phyloP scores from a whole-genome alignment of 805 yeast species.

The Candida berthetii region DNA sequence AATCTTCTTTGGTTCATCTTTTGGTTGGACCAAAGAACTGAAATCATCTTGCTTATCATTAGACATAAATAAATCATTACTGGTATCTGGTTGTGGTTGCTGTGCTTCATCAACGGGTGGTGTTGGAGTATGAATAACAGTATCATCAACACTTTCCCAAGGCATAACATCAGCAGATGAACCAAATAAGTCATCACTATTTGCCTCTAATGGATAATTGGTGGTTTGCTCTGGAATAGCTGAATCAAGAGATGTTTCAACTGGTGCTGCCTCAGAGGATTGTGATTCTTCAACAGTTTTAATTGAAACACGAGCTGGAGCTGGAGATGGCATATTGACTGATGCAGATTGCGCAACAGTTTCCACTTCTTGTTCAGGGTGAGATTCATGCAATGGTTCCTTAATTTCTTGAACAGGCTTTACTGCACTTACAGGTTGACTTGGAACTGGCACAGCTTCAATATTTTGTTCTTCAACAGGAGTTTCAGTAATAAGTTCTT shows the following conservation, averaged over 20 bases:
- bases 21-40: neutral
- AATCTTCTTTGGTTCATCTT: neutral
- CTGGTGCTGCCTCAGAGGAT: neutral
- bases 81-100: neutral
- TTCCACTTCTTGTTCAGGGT: too few relatives aligned
- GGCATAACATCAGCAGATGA: neutral
- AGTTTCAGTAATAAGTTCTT: too few relatives aligned
- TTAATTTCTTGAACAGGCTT: too few relatives aligned
- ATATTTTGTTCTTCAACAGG: too few relatives aligned
- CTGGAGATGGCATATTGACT: too few relatives aligned
- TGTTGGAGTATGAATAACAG: neutral
- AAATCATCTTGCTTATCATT: neutral
- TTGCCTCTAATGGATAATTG: neutral
- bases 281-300: conserved; percentile 1
- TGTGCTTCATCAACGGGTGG: neutral
- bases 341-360: too few relatives aligned
- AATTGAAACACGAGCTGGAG: too few relatives aligned
- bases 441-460: too few relatives aligned
- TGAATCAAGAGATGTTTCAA: neutral
- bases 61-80: neutral
- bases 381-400: too few relatives aligned
- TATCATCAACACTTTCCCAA: neutral
- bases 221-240: too few relatives aligned
- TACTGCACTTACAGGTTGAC: too few relatives aligned
- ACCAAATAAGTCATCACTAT: neutral